These are phyloP conservation scores for Ananas comosus DNA, from an alignment of 176 grass and related monocot genomes.

Conservation along the genomic window DNA sequence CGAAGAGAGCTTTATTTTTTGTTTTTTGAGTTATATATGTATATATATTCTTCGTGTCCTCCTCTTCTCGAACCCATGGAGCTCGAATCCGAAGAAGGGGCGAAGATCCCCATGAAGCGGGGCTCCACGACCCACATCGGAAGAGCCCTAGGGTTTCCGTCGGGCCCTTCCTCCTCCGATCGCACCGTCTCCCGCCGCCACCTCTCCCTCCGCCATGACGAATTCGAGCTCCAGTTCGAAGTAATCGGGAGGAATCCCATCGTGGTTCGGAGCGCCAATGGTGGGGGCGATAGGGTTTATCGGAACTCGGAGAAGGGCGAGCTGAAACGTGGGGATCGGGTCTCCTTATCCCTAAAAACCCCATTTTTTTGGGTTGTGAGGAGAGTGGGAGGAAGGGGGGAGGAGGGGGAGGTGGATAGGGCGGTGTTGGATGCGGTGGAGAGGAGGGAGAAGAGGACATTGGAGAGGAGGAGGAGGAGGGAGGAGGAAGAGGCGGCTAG, in stretches of 20 bases:
- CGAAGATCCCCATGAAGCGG: background rate
- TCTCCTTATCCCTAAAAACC: constrained; percentile 47
- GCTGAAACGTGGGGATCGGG: constrained; percentile 35
- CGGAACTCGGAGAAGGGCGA: constrained; percentile 46
- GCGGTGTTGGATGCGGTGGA: constrained; percentile 61
- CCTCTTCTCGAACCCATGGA: constrained; percentile 9
- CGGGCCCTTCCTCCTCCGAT: constrained; percentile 7
- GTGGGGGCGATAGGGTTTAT: constrained; percentile 16
- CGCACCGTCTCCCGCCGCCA: constrained; percentile 52
- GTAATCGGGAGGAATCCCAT: constrained; percentile 71
- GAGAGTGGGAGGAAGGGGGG: background rate
- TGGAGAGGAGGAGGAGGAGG: constrained; percentile 40
- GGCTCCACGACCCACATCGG: constrained; percentile 11
- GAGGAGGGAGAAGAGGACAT: constrained; percentile 50
- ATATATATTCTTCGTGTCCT: background rate
- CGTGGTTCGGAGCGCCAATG: constrained; percentile 16
- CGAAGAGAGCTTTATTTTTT: background rate
- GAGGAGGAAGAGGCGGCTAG: constrained; percentile 26
- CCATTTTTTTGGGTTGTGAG: constrained; percentile 50
- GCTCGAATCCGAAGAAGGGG: constrained; percentile 1
- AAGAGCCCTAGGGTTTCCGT: background rate
- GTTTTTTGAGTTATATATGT: no score
- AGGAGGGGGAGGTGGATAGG: constrained; percentile 26
- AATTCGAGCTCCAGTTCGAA: constrained; percentile 35
- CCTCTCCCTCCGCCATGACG: constrained; percentile 31